Conservation (phyloP, 768 basidiomycete genomes). For the Suillus lakei region DNA sequence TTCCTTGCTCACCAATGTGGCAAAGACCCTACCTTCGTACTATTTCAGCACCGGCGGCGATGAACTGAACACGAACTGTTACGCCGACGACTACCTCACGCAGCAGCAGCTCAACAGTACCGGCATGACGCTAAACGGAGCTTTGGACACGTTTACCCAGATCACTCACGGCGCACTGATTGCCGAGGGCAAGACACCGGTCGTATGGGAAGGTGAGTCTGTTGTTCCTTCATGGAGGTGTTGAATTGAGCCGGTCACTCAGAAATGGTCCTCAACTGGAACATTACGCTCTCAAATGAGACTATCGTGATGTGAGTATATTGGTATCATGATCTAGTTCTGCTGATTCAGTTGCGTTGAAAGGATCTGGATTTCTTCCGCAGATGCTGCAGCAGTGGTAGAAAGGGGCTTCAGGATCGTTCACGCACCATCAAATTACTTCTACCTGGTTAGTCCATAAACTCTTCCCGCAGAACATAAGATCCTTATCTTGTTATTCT, state of each 20-base stretch:
- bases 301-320: conserved; percentile 59
- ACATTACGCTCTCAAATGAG: conserved; percentile 50
- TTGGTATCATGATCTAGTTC: conserved; percentile 5
- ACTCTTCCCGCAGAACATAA: not conserved
- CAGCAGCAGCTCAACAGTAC: conserved; percentile 49
- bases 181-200: conserved; percentile 48
- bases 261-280: conserved; percentile 69
- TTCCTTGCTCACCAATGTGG: conserved; percentile 52
- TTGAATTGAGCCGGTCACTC: not conserved
- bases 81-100: conserved; percentile 61
- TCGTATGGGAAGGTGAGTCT: conserved; percentile 48
- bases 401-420: conserved; percentile 64
- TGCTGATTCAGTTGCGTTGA: conserved; percentile 2
- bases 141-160: conserved; percentile 42
- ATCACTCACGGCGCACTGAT: conserved; percentile 38
- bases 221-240: not conserved
- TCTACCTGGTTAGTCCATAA: conserved; percentile 55
- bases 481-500: not conserved
- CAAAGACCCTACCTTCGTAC: conserved; percentile 52
- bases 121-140: conserved; percentile 44
- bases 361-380: conserved; percentile 77
- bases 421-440: conserved; percentile 74
- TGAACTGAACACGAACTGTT: conserved; percentile 70
- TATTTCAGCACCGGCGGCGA: conserved; percentile 80
- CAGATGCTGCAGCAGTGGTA: conserved; percentile 61